A percentile compares a stretch with the other conserved stretches of the same genome.
Conservation (phyloP, 2,329 filamentous ascomycete genomes). For the Colletotrichum cereale region DNA sequence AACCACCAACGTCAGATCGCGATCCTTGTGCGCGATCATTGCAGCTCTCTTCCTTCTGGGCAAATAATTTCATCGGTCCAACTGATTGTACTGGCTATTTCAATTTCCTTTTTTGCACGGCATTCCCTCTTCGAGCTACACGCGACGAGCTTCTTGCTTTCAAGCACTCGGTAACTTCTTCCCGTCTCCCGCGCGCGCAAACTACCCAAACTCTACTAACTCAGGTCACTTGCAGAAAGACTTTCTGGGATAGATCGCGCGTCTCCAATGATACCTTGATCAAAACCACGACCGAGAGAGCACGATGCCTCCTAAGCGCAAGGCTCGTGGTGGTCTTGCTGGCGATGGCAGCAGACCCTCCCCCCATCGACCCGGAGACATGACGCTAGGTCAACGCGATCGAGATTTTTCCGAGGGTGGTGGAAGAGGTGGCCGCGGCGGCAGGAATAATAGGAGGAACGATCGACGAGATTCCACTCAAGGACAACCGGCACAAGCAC, state of each 20-base stretch:
- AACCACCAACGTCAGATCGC: slow-evolving; percentile 6
- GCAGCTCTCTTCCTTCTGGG: background rate
- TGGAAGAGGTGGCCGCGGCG: slow-evolving; percentile 59
- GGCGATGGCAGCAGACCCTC: slow-evolving; percentile 67
- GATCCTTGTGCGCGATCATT: background rate
- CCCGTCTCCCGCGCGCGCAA: background rate
- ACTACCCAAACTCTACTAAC: slow-evolving; percentile 13
- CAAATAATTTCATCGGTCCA: background rate
- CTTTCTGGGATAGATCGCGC: background rate
- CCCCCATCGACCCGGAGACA: slow-evolving; percentile 72
- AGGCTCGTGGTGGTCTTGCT: slow-evolving; percentile 65
- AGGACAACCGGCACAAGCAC: slow-evolving; percentile 36
- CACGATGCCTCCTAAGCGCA: slow-evolving; percentile 71
- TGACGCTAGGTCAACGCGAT: slow-evolving; percentile 69
- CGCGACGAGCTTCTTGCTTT: slow-evolving; percentile 35
- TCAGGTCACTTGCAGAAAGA: background rate
- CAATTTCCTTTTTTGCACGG: slow-evolving; percentile 25
- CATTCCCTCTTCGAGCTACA: slow-evolving; percentile 28
- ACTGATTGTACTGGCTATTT: slow-evolving; percentile 14
- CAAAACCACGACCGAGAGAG: slow-evolving; percentile 42
- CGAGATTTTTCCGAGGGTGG: slow-evolving; percentile 60
- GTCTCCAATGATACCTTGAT: slow-evolving; percentile 37
- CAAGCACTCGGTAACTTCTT: slow-evolving; percentile 21
- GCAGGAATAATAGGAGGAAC: slow-evolving; percentile 59
- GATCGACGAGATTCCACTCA: slow-evolving; percentile 67